phyloP scores from a whole-genome alignment of 306 rosid genomes.

The Castanea crenata region DNA sequence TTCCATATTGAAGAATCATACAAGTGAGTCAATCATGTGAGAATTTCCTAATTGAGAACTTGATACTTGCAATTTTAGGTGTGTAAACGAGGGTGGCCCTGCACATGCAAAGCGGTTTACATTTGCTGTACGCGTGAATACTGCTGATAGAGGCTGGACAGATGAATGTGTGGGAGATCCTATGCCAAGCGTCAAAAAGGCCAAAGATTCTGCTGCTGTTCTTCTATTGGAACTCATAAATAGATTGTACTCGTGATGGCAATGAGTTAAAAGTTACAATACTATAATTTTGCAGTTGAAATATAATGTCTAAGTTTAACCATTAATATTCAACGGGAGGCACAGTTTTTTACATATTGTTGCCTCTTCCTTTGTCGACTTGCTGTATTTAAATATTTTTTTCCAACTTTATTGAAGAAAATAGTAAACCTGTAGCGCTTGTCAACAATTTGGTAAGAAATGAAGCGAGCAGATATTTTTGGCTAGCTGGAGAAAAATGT shows the following conservation, averaged over 20 bases:
- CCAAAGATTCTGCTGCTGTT: constrained; percentile 95
- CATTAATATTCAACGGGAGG: too few relatives aligned
- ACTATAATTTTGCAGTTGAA: not conserved
- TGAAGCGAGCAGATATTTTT: too few relatives aligned
- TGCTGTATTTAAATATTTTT: too few relatives aligned
- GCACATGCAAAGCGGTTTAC: constrained; percentile 99
- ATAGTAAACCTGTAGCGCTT: too few relatives aligned
- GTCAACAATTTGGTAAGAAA: too few relatives aligned
- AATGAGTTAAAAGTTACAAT: constrained; percentile 6
- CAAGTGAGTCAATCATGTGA: not conserved
- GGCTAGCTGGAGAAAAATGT: too few relatives aligned
- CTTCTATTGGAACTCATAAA: constrained; percentile 84
- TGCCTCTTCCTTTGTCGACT: too few relatives aligned
- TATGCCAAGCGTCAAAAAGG: constrained; percentile 98
- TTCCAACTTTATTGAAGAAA: too few relatives aligned
- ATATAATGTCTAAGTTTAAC: not conserved
- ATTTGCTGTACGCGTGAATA: constrained; percentile 87
- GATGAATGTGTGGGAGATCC: constrained; percentile 97
- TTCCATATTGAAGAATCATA: not conserved
- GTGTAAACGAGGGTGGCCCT: constrained; percentile 98
- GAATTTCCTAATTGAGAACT: not conserved
- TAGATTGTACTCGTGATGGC: constrained; percentile 60
- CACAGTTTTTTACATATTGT: too few relatives aligned
- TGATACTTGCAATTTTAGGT: constrained; percentile 39
- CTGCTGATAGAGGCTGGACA: constrained; percentile 85